Evolutionary conservation across 306 rosid species (phyloP).

Genomic region (Cucurbita pepo): DNA sequence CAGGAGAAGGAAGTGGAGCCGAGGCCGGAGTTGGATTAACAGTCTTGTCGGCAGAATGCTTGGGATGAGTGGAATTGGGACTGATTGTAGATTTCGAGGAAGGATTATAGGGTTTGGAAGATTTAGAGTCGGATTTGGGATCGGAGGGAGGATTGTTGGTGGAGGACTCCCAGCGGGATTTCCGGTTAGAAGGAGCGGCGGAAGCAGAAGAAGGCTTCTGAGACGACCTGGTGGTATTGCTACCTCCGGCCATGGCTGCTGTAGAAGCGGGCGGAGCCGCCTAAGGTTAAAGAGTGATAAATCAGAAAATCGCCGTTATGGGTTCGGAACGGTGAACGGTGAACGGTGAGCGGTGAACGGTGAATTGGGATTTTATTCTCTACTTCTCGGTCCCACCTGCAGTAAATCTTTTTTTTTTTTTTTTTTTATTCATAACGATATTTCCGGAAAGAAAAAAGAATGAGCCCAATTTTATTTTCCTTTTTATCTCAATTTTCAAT

Average conservation of each 20-base stretch:
- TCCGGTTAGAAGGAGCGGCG: conserved; percentile 38
- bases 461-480: no score
- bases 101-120: conserved; percentile 20
- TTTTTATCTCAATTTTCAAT: no score
- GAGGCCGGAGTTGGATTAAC: conserved; percentile 6
- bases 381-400: neutral
- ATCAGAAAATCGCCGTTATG: neutral
- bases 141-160: conserved; percentile 21
- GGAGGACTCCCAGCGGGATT: conserved; percentile 71
- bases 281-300: conserved; percentile 1
- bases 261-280: neutral
- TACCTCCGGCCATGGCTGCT: conserved; percentile 65
- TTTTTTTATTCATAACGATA: no score
- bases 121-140: conserved; percentile 20
- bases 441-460: no score
- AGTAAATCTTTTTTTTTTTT: no score
- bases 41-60: conserved; percentile 13
- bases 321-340: neutral
- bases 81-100: conserved; percentile 23
- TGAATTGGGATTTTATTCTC: neutral
- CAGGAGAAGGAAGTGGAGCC: conserved; percentile 16
- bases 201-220: conserved; percentile 29
- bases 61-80: conserved; percentile 23
- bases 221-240: conserved; percentile 23
- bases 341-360: no score